These are phyloP conservation scores for Rhodotorula taiwanensis DNA, from an alignment of 768 basidiomycete genomes.

Conservation along the genomic window DNA sequence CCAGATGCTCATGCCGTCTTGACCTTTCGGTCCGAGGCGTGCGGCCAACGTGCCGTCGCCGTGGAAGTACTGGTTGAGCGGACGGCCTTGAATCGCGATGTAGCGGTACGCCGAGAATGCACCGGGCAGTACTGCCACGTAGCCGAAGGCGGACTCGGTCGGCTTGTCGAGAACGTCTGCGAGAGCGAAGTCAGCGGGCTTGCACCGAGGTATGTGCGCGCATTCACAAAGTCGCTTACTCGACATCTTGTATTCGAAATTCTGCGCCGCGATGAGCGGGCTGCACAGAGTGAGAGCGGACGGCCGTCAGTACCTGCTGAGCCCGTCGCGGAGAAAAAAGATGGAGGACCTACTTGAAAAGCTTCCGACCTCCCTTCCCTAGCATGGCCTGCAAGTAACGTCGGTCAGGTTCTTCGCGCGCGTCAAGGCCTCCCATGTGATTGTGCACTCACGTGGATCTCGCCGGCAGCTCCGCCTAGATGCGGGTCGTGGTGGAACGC, in stretches of 20 bases:
- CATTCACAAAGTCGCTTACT: slow-evolving; percentile 42
- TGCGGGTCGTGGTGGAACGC: slow-evolving; percentile 49
- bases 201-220: background rate
- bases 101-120: slow-evolving; percentile 96
- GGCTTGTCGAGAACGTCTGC: slow-evolving; percentile 83
- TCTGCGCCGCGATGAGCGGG: slow-evolving; percentile 87
- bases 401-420: slow-evolving; percentile 39
- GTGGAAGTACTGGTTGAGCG: slow-evolving; percentile 53
- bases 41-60: slow-evolving; percentile 70
- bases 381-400: slow-evolving; percentile 80
- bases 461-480: slow-evolving; percentile 38
- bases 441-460: slow-evolving; percentile 38
- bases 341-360: slow-evolving; percentile 63
- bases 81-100: slow-evolving; percentile 81
- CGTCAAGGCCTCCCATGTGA: background rate
- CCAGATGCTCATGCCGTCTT: slow-evolving; percentile 59
- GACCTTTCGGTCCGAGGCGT: slow-evolving; percentile 84
- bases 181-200: background rate
- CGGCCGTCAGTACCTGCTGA: too few relatives aligned
- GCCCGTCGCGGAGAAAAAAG: too few relatives aligned
- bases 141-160: slow-evolving; percentile 89
- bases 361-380: slow-evolving; percentile 72
- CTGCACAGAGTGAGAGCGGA: too few relatives aligned
- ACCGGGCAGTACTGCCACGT: slow-evolving; percentile 51
- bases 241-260: slow-evolving; percentile 79